Percentiles rank a stretch among this genome's conserved stretches.
phyloP scores from a whole-genome alignment of 2,329 filamentous ascomycete genomes.

The Annulohypoxylon truncatum region DNA sequence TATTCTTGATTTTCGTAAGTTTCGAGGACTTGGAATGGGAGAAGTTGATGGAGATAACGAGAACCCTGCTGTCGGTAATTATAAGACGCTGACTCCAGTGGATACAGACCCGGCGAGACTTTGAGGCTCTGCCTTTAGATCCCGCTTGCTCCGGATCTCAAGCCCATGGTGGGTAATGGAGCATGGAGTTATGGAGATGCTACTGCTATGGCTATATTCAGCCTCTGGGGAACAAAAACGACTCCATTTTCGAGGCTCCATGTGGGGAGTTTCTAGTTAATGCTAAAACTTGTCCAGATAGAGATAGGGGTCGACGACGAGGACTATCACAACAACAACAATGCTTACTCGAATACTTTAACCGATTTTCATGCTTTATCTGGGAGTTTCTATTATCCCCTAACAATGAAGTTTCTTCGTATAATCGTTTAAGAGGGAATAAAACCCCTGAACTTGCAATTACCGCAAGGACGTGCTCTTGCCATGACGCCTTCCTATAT shows the following conservation, averaged over 20 bases:
- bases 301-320: conserved; percentile 23
- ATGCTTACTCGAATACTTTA: neutral
- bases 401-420: conserved; percentile 14
- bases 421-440: conserved; percentile 12
- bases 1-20: conserved; percentile 1
- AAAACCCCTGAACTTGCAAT: conserved; percentile 27
- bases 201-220: conserved; percentile 22
- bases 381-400: conserved; percentile 3
- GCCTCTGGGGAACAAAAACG: conserved; percentile 27
- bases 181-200: conserved; percentile 19
- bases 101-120: conserved; percentile 29
- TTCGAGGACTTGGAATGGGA: neutral
- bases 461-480: conserved; percentile 34
- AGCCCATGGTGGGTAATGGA: conserved; percentile 37
- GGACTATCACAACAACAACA: conserved; percentile 4
- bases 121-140: conserved; percentile 33
- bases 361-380: neutral
- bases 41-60: conserved; percentile 14
- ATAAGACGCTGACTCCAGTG: conserved; percentile 25
- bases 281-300: conserved; percentile 15
- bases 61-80: conserved; percentile 23
- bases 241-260: conserved; percentile 35
- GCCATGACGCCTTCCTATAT: conserved; percentile 31
- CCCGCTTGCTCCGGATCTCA: conserved; percentile 41
- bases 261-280: conserved; percentile 28